Base-by-base conservation (phyloP, 2,329 filamentous ascomycete genomes). In the Pyrenophora seminiperda region DNA sequence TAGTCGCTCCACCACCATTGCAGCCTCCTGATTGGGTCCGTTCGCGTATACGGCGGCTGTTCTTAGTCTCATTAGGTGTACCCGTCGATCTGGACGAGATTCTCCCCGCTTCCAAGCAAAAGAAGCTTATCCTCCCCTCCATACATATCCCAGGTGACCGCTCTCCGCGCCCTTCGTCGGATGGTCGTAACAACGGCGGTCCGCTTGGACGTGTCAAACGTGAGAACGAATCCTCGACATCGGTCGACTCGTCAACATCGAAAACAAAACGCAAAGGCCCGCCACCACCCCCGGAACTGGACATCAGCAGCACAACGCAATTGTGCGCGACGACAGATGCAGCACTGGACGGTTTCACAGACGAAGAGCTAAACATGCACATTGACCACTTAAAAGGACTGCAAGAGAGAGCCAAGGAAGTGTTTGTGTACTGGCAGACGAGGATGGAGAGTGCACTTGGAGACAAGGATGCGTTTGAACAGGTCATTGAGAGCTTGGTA, bases 1-100 rank as follows among this genome's bases (percentile, higher is more conserved):
- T 99, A 4, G 91, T 97, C 22, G 93, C 93, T 2, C 93, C 94
- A 15, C 94, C 94, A 2, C 92, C 94, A 2, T 83, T 99, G 30
- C 91, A 96, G 66, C 94, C 94, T 5, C 93, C 94, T 0, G 94
- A 99, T 73, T 99, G 94, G 94, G 95, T 97, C 51, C 90, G 94
- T 58, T 96, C 91, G 43, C 90, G 92, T 42, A 99, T 96, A 63
- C 87, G 94, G 44, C 89, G 94, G 20, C 83, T 99, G 19, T 99
- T 99, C 72, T 85, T 99, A 33, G 92, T 99, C 45, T 97, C 92
- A 1, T 83, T 99, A 0, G 94, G 94, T 14, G 94, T 99, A 0
- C 94, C 94, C 1, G 91, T 99, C 36, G 94, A 99, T 66, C 81
- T 99, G 0, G 94, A 99, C 73, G 94, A 99, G 76, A 97, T 99